Evolutionary conservation across 202 grass and related monocot species (phyloP), one percentile per base, ranked within the genome.

Genomic region (Setaria viridis): DNA sequence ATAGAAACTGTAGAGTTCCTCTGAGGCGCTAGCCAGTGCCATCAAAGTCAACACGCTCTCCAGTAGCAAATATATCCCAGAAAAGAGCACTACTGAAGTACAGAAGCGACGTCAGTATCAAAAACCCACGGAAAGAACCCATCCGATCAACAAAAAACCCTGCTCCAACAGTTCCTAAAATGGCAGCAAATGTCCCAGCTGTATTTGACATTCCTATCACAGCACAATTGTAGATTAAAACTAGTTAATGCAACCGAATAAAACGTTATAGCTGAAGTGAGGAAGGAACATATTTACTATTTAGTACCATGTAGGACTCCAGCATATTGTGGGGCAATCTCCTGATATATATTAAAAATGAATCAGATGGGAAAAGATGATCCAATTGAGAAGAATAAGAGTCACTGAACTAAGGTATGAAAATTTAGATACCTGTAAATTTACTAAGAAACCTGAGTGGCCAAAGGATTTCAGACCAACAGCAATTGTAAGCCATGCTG

Each of bases 391-490:
- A 8, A 74, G 2, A 67, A 33, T 19, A 32, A 9, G 63, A 19
- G 21, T 82, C 20, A 41, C 3, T 64, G 76, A 73, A 67, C 72
- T 66, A 37, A 65, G 50, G 76, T 76, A 62, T 47, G 16, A 17
- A 84, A 85, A 6, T 32, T 76, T 29, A 17, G 68, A 25, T 62
- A 98, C 95, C 95, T 99, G 96, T 81, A 99, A 76, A 77, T 99
- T 99, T 59, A 99, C 96, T 84, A 99, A 83, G 75, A 99, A 99
- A 90, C 96, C 96, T 48, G 96, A 94, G 80, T 99, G 91, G 46
- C 96, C 89, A 20, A 99, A 99, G 50, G 96, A 99, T 83, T 84
- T 95, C 85, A 99, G 87, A 72, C 96, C 93, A 84, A 99, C 93
- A 72, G 96, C 96, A 77, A 86, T 12, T 8, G 93, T 96, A 80